Evolutionary conservation across 129 eudicot genomes (phyloP).

Genomic region (Oenanthe sinensis): DNA sequence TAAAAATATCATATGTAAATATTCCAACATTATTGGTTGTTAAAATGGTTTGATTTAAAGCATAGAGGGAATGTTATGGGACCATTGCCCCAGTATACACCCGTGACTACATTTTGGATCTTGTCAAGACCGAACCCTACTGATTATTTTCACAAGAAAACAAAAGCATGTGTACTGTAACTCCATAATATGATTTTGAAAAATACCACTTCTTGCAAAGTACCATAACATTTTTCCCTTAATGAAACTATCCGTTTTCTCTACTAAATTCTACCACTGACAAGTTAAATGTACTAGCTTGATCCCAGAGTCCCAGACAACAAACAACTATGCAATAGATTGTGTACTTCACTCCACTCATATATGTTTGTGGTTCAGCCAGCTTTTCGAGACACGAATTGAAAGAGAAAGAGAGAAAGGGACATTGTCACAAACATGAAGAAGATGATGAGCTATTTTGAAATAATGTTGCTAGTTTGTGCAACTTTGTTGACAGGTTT

Average conservation of each 20-base stretch:
- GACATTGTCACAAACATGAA: not conserved
- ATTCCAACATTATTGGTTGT: no score
- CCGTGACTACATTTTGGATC: not conserved
- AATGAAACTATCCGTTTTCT: not conserved
- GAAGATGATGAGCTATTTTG: conserved; percentile 19
- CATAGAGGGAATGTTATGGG: not conserved
- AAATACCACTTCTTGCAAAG: not conserved
- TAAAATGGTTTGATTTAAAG: not conserved
- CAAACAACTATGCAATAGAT: not conserved
- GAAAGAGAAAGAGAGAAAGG: not conserved
- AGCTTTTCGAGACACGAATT: not conserved
- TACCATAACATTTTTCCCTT: not conserved
- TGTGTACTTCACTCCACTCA: not conserved
- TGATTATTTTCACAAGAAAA: not conserved
- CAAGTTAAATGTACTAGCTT: not conserved
- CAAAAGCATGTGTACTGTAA: not conserved
- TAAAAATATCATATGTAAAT: no score
- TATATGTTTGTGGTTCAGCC: not conserved
- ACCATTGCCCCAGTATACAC: not conserved
- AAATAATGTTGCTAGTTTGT: conserved; percentile 22
- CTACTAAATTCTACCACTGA: not conserved
- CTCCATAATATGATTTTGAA: not conserved
- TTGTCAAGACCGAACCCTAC: not conserved
- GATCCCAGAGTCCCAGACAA: no score
- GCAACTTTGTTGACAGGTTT: conserved; percentile 18